Conservation (phyloP, 345 rosid genomes). For the Eucalyptus regnans region DNA sequence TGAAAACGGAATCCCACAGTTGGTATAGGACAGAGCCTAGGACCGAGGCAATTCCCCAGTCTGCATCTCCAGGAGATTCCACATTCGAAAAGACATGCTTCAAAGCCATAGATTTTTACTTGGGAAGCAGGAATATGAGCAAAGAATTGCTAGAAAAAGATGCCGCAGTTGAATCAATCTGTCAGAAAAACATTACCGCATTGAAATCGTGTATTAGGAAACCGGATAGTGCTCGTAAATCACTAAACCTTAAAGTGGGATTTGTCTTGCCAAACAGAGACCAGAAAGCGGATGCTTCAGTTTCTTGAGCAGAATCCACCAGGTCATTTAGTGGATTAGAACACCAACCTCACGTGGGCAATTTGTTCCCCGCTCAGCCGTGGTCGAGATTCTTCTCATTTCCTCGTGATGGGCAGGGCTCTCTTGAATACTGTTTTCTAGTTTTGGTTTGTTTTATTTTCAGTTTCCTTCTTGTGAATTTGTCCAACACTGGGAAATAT, state of each 20-base stretch:
- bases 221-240: slow-evolving; percentile 7
- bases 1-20: not conserved
- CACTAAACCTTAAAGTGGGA: slow-evolving; percentile 14
- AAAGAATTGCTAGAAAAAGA: not conserved
- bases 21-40: not conserved
- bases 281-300: not conserved
- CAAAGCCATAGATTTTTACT: not conserved
- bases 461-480: not conserved
- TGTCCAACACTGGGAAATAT: not conserved
- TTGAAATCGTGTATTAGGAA: slow-evolving; percentile 28
- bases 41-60: not conserved
- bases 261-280: slow-evolving; percentile 8
- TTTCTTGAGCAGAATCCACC: not conserved
- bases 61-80: not conserved
- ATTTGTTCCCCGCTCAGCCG: not conserved
- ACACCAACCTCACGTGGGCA: not conserved
- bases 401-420: not conserved
- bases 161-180: not conserved
- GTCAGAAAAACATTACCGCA: not conserved
- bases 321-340: not conserved
- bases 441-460: not conserved
- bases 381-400: not conserved
- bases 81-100: not conserved
- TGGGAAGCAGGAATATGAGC: not conserved
- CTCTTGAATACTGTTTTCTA: not conserved